These are phyloP conservation scores for Hebeloma cylindrosporum DNA, from an alignment of 768 basidiomycete species.

Conservation along the genomic window DNA sequence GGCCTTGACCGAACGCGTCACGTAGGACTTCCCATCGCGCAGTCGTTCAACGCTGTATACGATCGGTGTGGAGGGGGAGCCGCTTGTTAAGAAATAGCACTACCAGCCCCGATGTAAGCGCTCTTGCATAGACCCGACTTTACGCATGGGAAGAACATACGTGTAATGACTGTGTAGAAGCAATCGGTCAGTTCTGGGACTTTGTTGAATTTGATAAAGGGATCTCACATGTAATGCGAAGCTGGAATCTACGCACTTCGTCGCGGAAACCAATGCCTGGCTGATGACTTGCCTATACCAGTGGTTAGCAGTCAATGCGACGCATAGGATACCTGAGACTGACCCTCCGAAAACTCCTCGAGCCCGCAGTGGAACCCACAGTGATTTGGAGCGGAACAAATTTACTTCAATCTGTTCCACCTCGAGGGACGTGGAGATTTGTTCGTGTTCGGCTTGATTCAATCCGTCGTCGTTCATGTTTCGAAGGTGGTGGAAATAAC, in stretches of 20 bases:
- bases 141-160: conserved; percentile 40
- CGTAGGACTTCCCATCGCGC: conserved; percentile 73
- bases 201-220: background rate
- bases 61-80: conserved; percentile 70
- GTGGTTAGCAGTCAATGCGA: background rate
- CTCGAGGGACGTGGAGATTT: conserved; percentile 72
- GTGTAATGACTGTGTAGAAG: conserved; percentile 58
- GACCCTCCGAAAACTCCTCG: conserved; percentile 83
- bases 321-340: conserved; percentile 10
- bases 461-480: conserved; percentile 28
- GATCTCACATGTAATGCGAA: conserved; percentile 70
- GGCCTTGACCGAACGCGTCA: conserved; percentile 64
- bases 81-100: conserved; percentile 83
- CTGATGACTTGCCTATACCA: conserved; percentile 71
- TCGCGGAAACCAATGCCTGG: conserved; percentile 81
- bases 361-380: conserved; percentile 59
- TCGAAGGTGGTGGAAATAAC: background rate
- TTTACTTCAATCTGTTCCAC: conserved; percentile 77
- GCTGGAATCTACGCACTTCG: conserved; percentile 64
- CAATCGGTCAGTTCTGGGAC: conserved; percentile 1
- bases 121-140: background rate
- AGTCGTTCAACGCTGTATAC: conserved; percentile 77
- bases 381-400: conserved; percentile 74
- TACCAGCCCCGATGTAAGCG: conserved; percentile 26
- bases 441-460: conserved; percentile 60